Evolutionary conservation across 371 early-diverging fungal species (phyloP).

Genomic region (Choanephora cucurbitarum): DNA sequence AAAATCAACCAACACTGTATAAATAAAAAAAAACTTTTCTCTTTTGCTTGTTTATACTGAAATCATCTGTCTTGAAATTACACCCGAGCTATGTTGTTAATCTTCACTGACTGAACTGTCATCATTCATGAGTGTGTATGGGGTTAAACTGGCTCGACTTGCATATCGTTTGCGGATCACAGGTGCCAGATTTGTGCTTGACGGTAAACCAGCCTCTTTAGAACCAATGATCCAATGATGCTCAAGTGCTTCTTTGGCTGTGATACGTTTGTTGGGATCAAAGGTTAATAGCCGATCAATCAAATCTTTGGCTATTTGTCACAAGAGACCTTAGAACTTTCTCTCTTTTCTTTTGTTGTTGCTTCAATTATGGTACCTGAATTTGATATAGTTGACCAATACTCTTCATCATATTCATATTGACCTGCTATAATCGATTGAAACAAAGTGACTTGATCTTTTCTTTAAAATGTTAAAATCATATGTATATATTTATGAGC

Average conservation of each 20-base stretch:
- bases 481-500: too few relatives aligned
- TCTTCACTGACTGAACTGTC: neutral
- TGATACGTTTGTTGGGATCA: slow-evolving; percentile 71
- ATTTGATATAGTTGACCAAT: slow-evolving; percentile 78
- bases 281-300: slow-evolving; percentile 71
- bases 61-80: too few relatives aligned
- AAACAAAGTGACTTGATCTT: slow-evolving; percentile 64
- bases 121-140: slow-evolving; percentile 8
- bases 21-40: too few relatives aligned
- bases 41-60: too few relatives aligned
- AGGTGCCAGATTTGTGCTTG: slow-evolving; percentile 35
- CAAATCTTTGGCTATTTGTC: slow-evolving; percentile 86
- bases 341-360: too few relatives aligned
- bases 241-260: slow-evolving; percentile 71
- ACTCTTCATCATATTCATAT: slow-evolving; percentile 75
- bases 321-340: too few relatives aligned
- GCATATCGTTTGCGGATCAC: slow-evolving; percentile 24
- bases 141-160: slow-evolving; percentile 17
- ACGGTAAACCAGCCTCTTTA: slow-evolving; percentile 24
- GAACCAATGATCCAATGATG: slow-evolving; percentile 74
- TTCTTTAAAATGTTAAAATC: too few relatives aligned
- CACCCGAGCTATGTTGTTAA: too few relatives aligned
- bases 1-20: too few relatives aligned
- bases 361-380: too few relatives aligned
- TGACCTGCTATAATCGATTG: slow-evolving; percentile 67